phyloP scores from a whole-genome alignment of 306 rosid genomes.

The Malus orientalis region DNA sequence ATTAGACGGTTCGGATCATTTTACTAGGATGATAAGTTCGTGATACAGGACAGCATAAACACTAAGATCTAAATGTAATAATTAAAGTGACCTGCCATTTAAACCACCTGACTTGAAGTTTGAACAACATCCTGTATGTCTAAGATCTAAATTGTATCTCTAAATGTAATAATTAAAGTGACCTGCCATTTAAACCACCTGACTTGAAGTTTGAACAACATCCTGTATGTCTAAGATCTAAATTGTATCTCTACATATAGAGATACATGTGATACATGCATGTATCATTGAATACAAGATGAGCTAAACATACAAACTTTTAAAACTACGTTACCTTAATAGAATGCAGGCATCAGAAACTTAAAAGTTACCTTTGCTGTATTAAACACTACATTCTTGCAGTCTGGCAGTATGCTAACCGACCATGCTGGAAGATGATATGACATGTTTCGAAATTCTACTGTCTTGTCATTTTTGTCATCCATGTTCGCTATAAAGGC shows the following conservation, averaged over 20 bases:
- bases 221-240: neutral
- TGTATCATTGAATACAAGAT: neutral
- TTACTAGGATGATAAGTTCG: neutral
- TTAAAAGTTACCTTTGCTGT: slow-evolving; percentile 64
- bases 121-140: neutral
- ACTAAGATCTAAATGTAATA: too few species aligned
- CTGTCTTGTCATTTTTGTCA: slow-evolving; percentile 71
- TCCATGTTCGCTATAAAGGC: slow-evolving; percentile 74
- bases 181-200: neutral
- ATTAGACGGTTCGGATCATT: neutral
- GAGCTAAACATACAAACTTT: neutral
- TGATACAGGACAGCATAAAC: too few species aligned
- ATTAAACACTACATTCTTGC: slow-evolving; percentile 78
- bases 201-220: neutral
- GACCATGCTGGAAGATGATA: slow-evolving; percentile 98
- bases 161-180: neutral
- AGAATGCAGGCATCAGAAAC: slow-evolving; percentile 10
- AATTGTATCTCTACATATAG: neutral
- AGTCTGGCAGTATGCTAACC: slow-evolving; percentile 93
- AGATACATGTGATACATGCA: neutral
- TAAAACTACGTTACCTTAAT: neutral
- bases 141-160: neutral
- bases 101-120: neutral
- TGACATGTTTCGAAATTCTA: slow-evolving; percentile 58
- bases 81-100: too few species aligned